Evolutionary conservation across 352 stramenopile genomes (phyloP).

Genomic region (Pythium aquatile): DNA sequence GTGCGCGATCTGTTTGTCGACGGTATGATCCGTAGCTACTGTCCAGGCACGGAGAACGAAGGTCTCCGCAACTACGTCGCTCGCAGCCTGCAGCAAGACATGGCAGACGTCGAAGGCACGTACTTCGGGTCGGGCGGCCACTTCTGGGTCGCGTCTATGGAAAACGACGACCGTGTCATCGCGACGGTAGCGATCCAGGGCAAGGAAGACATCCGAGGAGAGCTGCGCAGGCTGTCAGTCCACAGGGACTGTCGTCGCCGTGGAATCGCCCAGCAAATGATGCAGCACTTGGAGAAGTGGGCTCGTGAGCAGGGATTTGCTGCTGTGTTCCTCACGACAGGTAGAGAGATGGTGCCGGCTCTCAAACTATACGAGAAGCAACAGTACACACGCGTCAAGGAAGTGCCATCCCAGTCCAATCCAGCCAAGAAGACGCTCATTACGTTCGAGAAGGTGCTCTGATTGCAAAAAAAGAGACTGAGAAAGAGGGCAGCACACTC

Average conservation of each 20-base stretch:
- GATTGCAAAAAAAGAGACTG: background rate
- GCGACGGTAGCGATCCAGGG: conserved; percentile 35
- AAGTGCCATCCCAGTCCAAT: background rate
- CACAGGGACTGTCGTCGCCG: conserved; percentile 32
- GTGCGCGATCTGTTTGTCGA: conserved; percentile 27
- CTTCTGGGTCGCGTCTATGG: conserved; percentile 43
- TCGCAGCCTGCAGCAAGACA: conserved; percentile 29
- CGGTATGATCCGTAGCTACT: conserved; percentile 18
- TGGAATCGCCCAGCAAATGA: conserved; percentile 36
- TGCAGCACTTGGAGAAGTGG: conserved; percentile 43
- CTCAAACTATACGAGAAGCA: conserved; percentile 24
- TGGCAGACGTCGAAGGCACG: conserved; percentile 35
- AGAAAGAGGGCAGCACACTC: too few relatives aligned
- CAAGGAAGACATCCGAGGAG: conserved; percentile 26
- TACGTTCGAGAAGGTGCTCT: background rate
- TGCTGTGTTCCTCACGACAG: conserved; percentile 39
- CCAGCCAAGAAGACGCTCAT: background rate
- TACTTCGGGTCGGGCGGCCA: conserved; percentile 43
- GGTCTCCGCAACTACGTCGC: conserved; percentile 27
- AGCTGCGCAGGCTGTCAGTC: conserved; percentile 51
- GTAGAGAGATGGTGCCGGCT: conserved; percentile 28
- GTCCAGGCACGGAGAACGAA: background rate
- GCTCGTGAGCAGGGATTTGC: conserved; percentile 19
- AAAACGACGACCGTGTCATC: conserved; percentile 18
- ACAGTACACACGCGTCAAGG: conserved; percentile 11